phyloP scores from a whole-genome alignment of 2,329 filamentous ascomycete genomes.

The Metarhizium album region DNA sequence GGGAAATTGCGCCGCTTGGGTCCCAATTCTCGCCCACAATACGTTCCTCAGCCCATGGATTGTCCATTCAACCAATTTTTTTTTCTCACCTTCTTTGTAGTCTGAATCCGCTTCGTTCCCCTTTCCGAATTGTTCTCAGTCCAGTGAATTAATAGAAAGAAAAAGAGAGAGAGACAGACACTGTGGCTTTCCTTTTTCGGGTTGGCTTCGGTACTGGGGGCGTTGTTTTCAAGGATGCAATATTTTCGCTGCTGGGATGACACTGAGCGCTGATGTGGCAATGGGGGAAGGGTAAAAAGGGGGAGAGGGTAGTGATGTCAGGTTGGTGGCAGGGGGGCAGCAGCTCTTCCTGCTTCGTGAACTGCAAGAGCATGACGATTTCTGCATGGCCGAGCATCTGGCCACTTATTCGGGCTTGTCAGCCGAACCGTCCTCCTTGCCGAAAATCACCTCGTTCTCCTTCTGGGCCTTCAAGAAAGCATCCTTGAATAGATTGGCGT shows the following conservation, averaged over 20 bases:
- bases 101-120: not conserved
- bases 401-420: slow-evolving; percentile 5
- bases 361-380: not conserved
- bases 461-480: slow-evolving; percentile 93
- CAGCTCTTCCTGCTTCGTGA: slow-evolving; percentile 3
- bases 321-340: not conserved
- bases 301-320: not conserved
- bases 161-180: not conserved
- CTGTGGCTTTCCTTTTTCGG: not conserved
- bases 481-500: slow-evolving; percentile 96
- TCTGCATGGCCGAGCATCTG: not conserved
- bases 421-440: slow-evolving; percentile 25
- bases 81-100: not conserved
- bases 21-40: slow-evolving; percentile 1
- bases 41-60: slow-evolving; percentile 4
- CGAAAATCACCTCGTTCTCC: slow-evolving; percentile 85
- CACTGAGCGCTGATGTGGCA: slow-evolving; percentile 12
- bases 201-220: not conserved
- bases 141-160: not conserved
- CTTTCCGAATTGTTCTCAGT: slow-evolving; percentile 1
- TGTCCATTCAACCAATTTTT: not conserved
- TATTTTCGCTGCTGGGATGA: slow-evolving; percentile 7
- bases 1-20: not conserved
- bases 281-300: slow-evolving; percentile 2
- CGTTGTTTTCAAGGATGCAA: slow-evolving; percentile 1